A percentile compares a stretch with the other conserved stretches of the same genome.
Conservation (phyloP, 306 rosid genomes). For the Trifolium pratense region DNA sequence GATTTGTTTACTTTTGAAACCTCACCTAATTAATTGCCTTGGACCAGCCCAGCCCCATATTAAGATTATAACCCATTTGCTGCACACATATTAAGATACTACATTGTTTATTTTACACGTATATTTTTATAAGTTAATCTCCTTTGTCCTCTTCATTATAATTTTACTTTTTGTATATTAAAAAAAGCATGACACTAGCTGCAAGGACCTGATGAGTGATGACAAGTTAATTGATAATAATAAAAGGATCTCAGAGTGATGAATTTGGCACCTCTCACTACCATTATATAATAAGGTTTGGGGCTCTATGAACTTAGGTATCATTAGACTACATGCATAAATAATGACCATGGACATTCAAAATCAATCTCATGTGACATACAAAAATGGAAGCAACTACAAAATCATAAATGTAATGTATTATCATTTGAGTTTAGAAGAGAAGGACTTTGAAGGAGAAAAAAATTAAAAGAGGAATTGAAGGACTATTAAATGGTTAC, state of each 20-base stretch:
- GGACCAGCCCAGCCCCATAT: background rate
- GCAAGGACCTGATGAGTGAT: background rate
- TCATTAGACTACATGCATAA: slow-evolving; percentile 24
- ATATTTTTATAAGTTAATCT: background rate
- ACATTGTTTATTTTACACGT: background rate
- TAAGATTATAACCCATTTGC: background rate
- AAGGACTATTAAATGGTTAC: no score
- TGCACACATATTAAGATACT: background rate
- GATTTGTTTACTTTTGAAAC: background rate
- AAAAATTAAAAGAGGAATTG: no score
- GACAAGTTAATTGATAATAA: slow-evolving; percentile 22
- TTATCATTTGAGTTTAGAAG: no score
- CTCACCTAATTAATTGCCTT: background rate
- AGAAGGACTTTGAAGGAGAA: no score
- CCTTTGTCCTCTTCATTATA: slow-evolving; percentile 29
- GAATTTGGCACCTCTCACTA: slow-evolving; percentile 24
- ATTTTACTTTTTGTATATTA: background rate
- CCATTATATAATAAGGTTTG: slow-evolving; percentile 56
- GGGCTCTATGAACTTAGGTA: slow-evolving; percentile 53
- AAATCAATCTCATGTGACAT: slow-evolving; percentile 9
- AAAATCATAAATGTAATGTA: background rate
- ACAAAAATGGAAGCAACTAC: background rate
- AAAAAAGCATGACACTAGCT: slow-evolving; percentile 10
- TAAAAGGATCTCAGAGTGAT: slow-evolving; percentile 26
- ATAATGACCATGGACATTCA: slow-evolving; percentile 13